These are phyloP conservation scores for Podospora anserina DNA, from an alignment of 495 filamentous ascomycete genomes.

Conservation along the genomic window DNA sequence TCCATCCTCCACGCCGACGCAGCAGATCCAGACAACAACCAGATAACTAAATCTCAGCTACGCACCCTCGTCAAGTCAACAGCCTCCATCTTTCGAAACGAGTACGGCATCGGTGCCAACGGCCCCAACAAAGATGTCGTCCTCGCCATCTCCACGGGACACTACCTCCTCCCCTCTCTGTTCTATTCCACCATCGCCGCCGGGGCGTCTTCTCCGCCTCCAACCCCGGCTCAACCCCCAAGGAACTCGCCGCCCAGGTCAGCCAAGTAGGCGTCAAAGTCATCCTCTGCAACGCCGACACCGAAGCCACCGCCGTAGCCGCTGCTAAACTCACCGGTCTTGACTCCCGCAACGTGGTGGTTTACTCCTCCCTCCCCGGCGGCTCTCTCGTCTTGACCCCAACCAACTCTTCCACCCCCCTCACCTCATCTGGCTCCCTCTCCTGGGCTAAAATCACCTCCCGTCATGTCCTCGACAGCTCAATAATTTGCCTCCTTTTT, in stretches of 20 bases:
- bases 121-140: slow-evolving; percentile 52
- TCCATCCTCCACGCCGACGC: slow-evolving; percentile 40
- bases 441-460: slow-evolving; percentile 49
- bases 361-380: slow-evolving; percentile 25
- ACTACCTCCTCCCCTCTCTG: slow-evolving; percentile 43
- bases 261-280: slow-evolving; percentile 48
- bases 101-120: slow-evolving; percentile 46
- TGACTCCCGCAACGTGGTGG: slow-evolving; percentile 35
- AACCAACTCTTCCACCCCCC: slow-evolving; percentile 1
- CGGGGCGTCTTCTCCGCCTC: slow-evolving; percentile 51
- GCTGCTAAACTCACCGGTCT: slow-evolving; percentile 62
- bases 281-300: slow-evolving; percentile 49
- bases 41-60: slow-evolving; percentile 47
- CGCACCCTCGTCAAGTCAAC: slow-evolving; percentile 42
- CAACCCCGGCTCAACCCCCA: slow-evolving; percentile 39
- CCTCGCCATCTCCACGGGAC: slow-evolving; percentile 48
- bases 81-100: slow-evolving; percentile 46
- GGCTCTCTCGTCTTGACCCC: slow-evolving; percentile 15
- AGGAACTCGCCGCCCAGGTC: slow-evolving; percentile 45
- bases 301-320: slow-evolving; percentile 53
- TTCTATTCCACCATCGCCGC: slow-evolving; percentile 52
- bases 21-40: slow-evolving; percentile 41
- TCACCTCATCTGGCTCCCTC: slow-evolving; percentile 30
- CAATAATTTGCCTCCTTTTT: slow-evolving; percentile 67
- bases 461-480: slow-evolving; percentile 17